Evolutionary conservation across 305 asterid genomes (phyloP).

Genomic region (Ilex paraguariensis): DNA sequence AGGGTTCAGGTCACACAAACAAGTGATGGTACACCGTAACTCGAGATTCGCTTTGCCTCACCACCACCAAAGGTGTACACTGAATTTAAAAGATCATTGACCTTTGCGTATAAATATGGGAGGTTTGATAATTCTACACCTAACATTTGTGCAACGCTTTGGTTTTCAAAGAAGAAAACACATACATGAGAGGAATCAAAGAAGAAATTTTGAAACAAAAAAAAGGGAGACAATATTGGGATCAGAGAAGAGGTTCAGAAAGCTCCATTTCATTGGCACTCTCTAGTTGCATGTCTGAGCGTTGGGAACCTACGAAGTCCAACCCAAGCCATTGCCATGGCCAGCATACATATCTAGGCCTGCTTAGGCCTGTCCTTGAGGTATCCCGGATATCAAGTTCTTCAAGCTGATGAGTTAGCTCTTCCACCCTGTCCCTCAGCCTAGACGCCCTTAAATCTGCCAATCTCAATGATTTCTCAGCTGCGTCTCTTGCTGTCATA

Average conservation of each 20-base stretch:
- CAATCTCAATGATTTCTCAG: constrained; percentile 81
- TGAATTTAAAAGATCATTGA: no score
- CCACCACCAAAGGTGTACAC: no score
- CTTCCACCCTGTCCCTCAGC: constrained; percentile 91
- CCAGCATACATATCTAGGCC: constrained; percentile 90
- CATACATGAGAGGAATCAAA: no score
- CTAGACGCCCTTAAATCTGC: constrained; percentile 79
- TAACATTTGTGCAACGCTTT: no score
- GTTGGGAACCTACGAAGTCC: constrained; percentile 59
- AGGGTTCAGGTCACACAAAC: no score
- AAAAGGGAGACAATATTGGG: no score
- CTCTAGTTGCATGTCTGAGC: constrained; percentile 37
- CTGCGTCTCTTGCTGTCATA: constrained; percentile 96
- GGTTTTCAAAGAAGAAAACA: no score
- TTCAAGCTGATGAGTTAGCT: constrained; percentile 82
- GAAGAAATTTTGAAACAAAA: no score
- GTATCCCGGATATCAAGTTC: constrained; percentile 59
- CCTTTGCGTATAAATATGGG: no score
- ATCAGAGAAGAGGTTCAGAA: constrained; percentile 79
- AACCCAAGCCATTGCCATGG: constrained; percentile 99
- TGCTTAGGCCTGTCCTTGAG: constrained; percentile 43
- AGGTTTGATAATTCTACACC: no score
- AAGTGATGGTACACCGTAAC: no score
- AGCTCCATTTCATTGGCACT: constrained; percentile 93
- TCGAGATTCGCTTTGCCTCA: no score